phyloP scores from a whole-genome alignment of 176 grass and related monocot species.

The Ananas comosus region DNA sequence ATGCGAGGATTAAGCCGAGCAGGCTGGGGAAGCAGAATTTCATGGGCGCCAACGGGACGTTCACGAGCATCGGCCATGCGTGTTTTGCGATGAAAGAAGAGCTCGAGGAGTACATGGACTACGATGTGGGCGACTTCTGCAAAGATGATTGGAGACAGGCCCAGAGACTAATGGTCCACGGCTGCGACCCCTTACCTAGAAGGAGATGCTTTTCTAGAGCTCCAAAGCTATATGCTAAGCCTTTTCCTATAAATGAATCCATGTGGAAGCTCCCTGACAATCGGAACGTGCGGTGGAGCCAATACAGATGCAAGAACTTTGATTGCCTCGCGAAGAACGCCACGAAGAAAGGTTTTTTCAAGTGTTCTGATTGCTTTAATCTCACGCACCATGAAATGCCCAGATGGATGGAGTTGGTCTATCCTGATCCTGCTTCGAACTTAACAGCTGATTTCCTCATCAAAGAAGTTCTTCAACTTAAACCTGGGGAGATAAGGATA shows the following conservation, averaged over 20 bases:
- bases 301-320: slow-evolving; percentile 37
- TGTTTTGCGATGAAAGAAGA: slow-evolving; percentile 40
- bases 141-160: slow-evolving; percentile 36
- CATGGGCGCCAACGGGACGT: slow-evolving; percentile 38
- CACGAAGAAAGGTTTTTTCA: slow-evolving; percentile 37
- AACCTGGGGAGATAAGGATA: slow-evolving; percentile 32
- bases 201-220: slow-evolving; percentile 33
- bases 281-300: slow-evolving; percentile 31
- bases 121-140: slow-evolving; percentile 36
- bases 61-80: slow-evolving; percentile 37
- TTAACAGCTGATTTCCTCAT: slow-evolving; percentile 30
- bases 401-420: slow-evolving; percentile 19
- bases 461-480: slow-evolving; percentile 19
- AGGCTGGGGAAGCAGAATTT: slow-evolving; percentile 40
- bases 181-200: slow-evolving; percentile 35
- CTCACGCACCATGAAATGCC: slow-evolving; percentile 31
- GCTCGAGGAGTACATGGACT: slow-evolving; percentile 43
- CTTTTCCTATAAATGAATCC: slow-evolving; percentile 17
- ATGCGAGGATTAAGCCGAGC: slow-evolving; percentile 31
- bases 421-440: slow-evolving; percentile 14
- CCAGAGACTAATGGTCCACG: slow-evolving; percentile 34
- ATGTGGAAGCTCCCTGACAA: slow-evolving; percentile 33
- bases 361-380: slow-evolving; percentile 40
- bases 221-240: slow-evolving; percentile 26
- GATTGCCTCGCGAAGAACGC: slow-evolving; percentile 28